A percentile compares a stretch with the other conserved stretches of the same genome.
Evolutionary conservation across 169 alveolate genomes (phyloP).

Genomic region (Eimeria necatrix): DNA sequence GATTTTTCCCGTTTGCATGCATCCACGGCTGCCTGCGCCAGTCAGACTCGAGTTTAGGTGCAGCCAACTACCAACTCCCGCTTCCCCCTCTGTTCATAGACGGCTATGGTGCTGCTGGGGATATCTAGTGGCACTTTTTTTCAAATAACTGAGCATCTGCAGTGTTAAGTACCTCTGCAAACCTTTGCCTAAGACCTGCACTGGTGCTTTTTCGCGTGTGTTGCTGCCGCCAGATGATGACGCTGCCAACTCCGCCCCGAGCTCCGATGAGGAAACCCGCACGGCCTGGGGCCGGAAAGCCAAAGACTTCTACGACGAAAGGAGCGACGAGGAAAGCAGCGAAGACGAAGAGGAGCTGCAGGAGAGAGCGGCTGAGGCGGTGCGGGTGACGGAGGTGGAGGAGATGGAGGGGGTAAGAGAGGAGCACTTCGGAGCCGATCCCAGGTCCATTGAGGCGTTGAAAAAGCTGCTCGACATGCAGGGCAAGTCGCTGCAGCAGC

Average conservation of each 20-base stretch:
- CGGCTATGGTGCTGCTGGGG: no score
- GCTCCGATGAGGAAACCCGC: constrained; percentile 69
- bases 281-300: constrained; percentile 86
- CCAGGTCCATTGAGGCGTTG: constrained; percentile 55
- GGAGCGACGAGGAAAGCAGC: constrained; percentile 72
- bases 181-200: no score
- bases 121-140: not conserved
- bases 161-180: not conserved
- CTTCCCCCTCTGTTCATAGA: no score
- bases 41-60: no score
- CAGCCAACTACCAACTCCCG: no score
- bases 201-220: not conserved
- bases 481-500: constrained; percentile 33
- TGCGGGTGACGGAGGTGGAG: constrained; percentile 72
- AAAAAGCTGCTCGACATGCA: constrained; percentile 42
- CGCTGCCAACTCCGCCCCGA: not conserved
- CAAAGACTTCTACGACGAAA: constrained; percentile 83
- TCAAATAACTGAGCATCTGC: not conserved
- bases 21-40: not conserved
- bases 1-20: not conserved
- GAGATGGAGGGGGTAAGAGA: constrained; percentile 71
- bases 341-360: constrained; percentile 72
- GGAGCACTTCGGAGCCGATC: constrained; percentile 63
- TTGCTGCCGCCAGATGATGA: not conserved
- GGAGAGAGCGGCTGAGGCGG: constrained; percentile 56